phyloP scores from a whole-genome alignment of 2,329 filamentous ascomycete genomes.

The Cercospora sp. region DNA sequence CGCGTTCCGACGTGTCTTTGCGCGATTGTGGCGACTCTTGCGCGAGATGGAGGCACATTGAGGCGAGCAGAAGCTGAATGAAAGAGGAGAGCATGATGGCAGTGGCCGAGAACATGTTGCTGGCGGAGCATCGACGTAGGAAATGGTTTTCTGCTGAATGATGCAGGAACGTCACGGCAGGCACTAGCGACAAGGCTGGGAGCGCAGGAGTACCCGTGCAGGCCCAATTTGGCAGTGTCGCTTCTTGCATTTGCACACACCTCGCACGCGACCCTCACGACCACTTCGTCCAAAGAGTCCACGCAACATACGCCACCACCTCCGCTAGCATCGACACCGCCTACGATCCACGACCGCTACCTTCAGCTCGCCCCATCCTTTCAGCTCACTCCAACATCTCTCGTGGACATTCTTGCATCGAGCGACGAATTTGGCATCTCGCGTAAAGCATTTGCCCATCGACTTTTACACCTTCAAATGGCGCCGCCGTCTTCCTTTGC shows the following conservation, averaged over 20 bases:
- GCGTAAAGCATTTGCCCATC: slow-evolving; percentile 9
- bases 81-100: background rate
- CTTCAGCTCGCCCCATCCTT: background rate
- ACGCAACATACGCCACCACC: background rate
- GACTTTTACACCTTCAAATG: slow-evolving; percentile 32
- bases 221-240: background rate
- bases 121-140: background rate
- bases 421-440: slow-evolving; percentile 4
- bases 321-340: background rate
- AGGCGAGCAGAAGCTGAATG: background rate
- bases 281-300: slow-evolving; percentile 1
- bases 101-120: background rate
- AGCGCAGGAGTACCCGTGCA: background rate
- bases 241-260: slow-evolving; percentile 2
- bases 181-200: background rate
- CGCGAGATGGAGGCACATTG: background rate
- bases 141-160: background rate
- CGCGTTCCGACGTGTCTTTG: background rate
- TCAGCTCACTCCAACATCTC: background rate
- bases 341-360: background rate
- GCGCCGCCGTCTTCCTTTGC: slow-evolving; percentile 51
- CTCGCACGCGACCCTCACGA: background rate
- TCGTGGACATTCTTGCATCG: slow-evolving; percentile 1
- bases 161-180: background rate
- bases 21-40: background rate